Evolutionary conservation across 768 basidiomycete genomes (phyloP).

Genomic region (Serendipita indica): DNA sequence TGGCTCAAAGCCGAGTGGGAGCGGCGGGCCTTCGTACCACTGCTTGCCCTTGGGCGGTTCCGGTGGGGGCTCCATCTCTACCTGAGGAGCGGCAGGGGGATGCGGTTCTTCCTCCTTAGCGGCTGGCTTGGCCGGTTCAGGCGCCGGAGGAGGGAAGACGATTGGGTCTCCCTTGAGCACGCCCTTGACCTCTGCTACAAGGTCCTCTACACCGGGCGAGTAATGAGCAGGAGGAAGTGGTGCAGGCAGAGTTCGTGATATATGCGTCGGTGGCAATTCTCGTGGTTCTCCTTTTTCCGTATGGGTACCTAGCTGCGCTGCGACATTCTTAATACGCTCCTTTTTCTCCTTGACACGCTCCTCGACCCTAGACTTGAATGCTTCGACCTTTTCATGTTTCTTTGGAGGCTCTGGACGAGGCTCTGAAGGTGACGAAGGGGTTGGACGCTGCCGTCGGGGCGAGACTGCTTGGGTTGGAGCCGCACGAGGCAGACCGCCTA

Average conservation of each 20-base stretch:
- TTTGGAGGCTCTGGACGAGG: constrained; percentile 13
- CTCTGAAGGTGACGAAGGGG: background rate
- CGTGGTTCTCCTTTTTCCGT: constrained; percentile 24
- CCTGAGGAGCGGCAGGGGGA: constrained; percentile 14
- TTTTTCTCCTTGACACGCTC: constrained; percentile 31
- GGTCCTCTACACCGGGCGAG: constrained; percentile 48
- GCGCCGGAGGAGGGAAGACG: background rate
- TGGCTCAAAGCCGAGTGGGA: constrained; percentile 90
- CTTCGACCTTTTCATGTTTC: constrained; percentile 14
- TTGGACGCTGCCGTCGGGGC: background rate
- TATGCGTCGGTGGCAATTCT: background rate
- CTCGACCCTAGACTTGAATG: constrained; percentile 27
- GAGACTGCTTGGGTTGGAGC: background rate
- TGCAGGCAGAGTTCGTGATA: background rate
- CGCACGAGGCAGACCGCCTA: background rate
- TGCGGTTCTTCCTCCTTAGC: constrained; percentile 16
- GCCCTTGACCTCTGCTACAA: constrained; percentile 58
- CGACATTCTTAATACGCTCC: constrained; percentile 30
- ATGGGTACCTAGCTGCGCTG: constrained; percentile 35
- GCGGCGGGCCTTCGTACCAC: constrained; percentile 41
- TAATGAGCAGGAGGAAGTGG: constrained; percentile 20
- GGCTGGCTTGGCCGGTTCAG: constrained; percentile 18
- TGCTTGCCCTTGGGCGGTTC: background rate
- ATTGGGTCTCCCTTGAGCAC: constrained; percentile 39
- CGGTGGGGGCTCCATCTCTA: background rate